Evolutionary conservation across 1,139 yeast genomes (phyloP).

Genomic region (Geotrichum carabidarum): DNA sequence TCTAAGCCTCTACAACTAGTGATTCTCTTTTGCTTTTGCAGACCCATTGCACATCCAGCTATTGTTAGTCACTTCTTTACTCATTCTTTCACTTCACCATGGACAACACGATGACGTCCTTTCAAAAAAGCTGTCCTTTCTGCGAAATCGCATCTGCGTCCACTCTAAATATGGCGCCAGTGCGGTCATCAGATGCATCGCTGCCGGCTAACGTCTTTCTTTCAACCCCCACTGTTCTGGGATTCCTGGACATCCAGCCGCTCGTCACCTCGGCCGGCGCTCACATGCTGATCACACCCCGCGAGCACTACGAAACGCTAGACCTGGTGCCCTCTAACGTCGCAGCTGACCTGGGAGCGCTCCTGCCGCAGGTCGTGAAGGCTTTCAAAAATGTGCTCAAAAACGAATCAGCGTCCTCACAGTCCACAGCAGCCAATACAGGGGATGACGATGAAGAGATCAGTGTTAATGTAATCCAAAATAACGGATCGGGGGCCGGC

Average conservation of each 20-base stretch:
- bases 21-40: too few species aligned
- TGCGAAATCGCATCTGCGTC: constrained; percentile 4
- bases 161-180: too few species aligned
- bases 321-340: constrained; percentile 72
- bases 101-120: too few species aligned
- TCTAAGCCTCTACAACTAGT: too few species aligned
- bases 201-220: constrained; percentile 27
- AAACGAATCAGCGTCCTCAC: not conserved
- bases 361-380: constrained; percentile 4
- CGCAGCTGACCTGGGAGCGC: constrained; percentile 23
- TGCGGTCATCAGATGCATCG: too few species aligned
- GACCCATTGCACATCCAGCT: too few species aligned
- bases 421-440: not conserved
- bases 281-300: constrained; percentile 75
- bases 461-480: constrained; percentile 78
- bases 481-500: constrained; percentile 82
- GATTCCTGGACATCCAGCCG: constrained; percentile 84
- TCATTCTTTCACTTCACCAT: not conserved
- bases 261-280: constrained; percentile 48
- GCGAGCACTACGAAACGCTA: constrained; percentile 72
- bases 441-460: constrained; percentile 42
- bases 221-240: constrained; percentile 31
- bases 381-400: constrained; percentile 44
- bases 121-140: constrained; percentile 1
- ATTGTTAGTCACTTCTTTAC: too few species aligned